Evolutionary conservation across 345 rosid genomes (phyloP).

Genomic region (Lepidium sativum): DNA sequence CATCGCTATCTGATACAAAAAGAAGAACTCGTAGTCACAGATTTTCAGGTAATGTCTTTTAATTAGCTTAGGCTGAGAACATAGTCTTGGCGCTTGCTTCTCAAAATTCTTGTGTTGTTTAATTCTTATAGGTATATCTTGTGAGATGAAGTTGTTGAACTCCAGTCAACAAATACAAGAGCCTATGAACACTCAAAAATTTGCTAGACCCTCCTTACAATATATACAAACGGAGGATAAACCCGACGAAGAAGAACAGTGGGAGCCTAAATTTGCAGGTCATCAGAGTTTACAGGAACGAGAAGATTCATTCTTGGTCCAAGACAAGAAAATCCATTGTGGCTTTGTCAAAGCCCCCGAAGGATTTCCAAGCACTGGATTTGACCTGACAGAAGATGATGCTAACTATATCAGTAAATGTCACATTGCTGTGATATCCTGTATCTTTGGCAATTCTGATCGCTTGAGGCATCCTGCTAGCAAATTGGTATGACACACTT

Average conservation of each 20-base stretch:
- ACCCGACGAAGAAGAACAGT: slow-evolving; percentile 44
- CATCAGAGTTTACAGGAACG: slow-evolving; percentile 75
- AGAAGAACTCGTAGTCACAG: slow-evolving; percentile 44
- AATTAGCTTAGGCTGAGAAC: neutral
- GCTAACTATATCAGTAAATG: slow-evolving; percentile 74
- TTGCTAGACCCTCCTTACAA: slow-evolving; percentile 72
- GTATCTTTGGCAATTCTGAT: slow-evolving; percentile 98
- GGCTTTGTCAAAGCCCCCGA: slow-evolving; percentile 86
- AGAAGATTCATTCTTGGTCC: slow-evolving; percentile 67
- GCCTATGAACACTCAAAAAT: slow-evolving; percentile 71
- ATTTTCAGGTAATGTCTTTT: slow-evolving; percentile 36
- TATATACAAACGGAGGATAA: slow-evolving; percentile 62
- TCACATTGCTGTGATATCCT: slow-evolving; percentile 88
- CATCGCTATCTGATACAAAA: slow-evolving; percentile 39
- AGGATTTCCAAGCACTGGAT: slow-evolving; percentile 81
- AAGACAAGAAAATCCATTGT: slow-evolving; percentile 73
- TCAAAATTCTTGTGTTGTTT: neutral
- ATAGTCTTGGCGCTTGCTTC: neutral
- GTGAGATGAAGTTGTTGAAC: slow-evolving; percentile 80
- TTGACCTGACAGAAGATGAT: slow-evolving; percentile 94
- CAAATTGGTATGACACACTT: slow-evolving; percentile 50
- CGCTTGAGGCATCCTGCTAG: slow-evolving; percentile 71
- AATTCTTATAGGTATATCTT: slow-evolving; percentile 43
- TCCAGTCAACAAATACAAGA: slow-evolving; percentile 72
- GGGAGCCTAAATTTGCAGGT: slow-evolving; percentile 94